Base-by-base conservation (phyloP, 352 stramenopile genomes). In the Pythium myriotylum region DNA sequence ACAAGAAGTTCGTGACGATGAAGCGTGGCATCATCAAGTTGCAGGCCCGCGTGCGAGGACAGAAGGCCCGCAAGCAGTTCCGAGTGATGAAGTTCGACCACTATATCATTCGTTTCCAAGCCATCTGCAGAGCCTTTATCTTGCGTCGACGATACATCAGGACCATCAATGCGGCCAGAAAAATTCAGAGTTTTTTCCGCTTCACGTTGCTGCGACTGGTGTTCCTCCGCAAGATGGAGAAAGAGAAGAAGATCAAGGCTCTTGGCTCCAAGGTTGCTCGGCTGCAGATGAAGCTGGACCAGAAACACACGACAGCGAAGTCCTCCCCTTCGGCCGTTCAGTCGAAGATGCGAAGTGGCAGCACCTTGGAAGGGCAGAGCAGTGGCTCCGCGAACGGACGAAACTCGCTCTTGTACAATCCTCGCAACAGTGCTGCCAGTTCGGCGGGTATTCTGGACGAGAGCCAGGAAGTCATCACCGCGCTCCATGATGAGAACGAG, bases 401-500 rank as follows among this genome's bases (percentile, higher is more conserved):
- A 14, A 68, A 72, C 1, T 89, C 82, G 32, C 46, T 81, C n/a
- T 73, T 74, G 45, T 75, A 61, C 35, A 73, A 64, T 32, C 64
- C 75, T 54, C 80, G 83, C 8, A 83, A 86, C 56, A 91, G 79
- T 35, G 73, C 59, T 8, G 86, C 76, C 24, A 94, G 79, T 46
- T 47, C 59, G n/a, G 49, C 48, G 12, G 83, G 85, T 13, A 92
- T 95, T 51, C 55, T 95, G 10, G 84, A 95, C 23, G 86, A 95
- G 55, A 92, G 81, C 49, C 81, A 92, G 54, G 84, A 95, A 68
- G 86, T 95, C n/a, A 91, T 95, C 33, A 92, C 82, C 2, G 85
- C 82, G 16, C 75, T 95, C 0, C 84, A 92, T 42, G 77, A 91
- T 54, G 86, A 95, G 48, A 95, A 95, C 65, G 79, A 92, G 52